These are phyloP conservation scores for Xylaria digitata DNA, from an alignment of 2,329 filamentous ascomycete species.

Conservation along the genomic window DNA sequence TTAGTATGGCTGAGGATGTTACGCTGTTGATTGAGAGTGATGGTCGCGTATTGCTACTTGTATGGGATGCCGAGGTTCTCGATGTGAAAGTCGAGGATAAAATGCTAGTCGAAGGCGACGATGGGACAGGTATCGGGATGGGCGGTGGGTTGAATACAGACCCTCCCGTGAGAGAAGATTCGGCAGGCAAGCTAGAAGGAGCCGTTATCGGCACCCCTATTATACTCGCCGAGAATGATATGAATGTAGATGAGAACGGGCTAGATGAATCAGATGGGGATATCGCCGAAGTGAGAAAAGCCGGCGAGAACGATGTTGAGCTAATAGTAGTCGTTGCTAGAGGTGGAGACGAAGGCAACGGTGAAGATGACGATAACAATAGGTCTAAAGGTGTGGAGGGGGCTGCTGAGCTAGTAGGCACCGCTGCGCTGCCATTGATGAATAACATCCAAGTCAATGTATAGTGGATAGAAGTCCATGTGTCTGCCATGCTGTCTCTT, in stretches of 20 bases:
- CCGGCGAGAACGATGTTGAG: neutral
- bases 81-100: neutral
- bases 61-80: neutral
- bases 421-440: slow-evolving; percentile 24
- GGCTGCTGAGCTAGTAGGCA: slow-evolving; percentile 16
- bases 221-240: neutral
- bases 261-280: neutral
- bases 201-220: neutral
- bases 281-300: too few relatives aligned
- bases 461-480: neutral
- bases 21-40: too few relatives aligned
- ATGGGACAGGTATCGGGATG: slow-evolving; percentile 2
- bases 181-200: neutral
- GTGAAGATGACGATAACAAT: neutral
- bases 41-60: neutral
- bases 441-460: slow-evolving; percentile 29
- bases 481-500: slow-evolving; percentile 13
- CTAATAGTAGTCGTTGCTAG: neutral
- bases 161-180: neutral
- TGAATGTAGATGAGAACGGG: neutral
- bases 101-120: neutral
- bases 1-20: too few relatives aligned
- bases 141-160: neutral
- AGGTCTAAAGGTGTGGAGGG: neutral
- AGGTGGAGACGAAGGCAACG: neutral